Base-by-base conservation (phyloP, 2,329 filamentous ascomycete species). In the Colletotrichum sp. region DNA sequence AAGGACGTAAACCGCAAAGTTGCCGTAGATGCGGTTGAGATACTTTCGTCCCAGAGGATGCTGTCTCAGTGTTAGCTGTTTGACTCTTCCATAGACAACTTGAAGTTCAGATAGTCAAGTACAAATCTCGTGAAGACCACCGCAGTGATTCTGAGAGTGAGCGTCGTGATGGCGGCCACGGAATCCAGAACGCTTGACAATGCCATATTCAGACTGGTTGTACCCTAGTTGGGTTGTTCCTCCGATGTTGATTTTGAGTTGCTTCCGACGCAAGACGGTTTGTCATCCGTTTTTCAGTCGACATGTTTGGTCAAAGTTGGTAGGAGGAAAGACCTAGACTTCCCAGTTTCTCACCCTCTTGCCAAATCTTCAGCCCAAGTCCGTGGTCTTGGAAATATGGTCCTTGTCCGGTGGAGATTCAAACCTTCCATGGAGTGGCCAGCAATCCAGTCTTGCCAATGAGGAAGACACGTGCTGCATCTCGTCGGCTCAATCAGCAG, bases 41-140 rank as follows among this genome's bases (percentile, higher is more conserved):
- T 75, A 72, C 52, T 34, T 49, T 39, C 44, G 64, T 12, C 72
- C 72, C 3, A 75, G 72, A 16, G 72, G 72, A 19, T 75, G 72
- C 72, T 75, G 8, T 3, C 39, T 5, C 6, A 39, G 36, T 22
- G 36, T 67, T 5, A 13, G 12, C n/a, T 52, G 6, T 12, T 52
- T n/a, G 4, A 5, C 15, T 11, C 2, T 11, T 9, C 19, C 19
- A 16, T 12, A 13, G n/a, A 22, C 2, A 13, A 13, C n/a, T 22
- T 1, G 13, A 25, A 25, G 16, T 64, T 64, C 22, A 25, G 30
- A 9, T 27, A 0, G 19, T 32, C n/a, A 39, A 67, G 11, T n/a
- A 72, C 72, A 19, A 68, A 72, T 75, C 69, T 62, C 0, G 72
- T 75, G 30, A 75, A 75, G 3, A 75, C 9, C 2, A 75, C 22